phyloP scores from a whole-genome alignment of 805 yeast genomes.

The Wickerhamomyces ciferrii region DNA sequence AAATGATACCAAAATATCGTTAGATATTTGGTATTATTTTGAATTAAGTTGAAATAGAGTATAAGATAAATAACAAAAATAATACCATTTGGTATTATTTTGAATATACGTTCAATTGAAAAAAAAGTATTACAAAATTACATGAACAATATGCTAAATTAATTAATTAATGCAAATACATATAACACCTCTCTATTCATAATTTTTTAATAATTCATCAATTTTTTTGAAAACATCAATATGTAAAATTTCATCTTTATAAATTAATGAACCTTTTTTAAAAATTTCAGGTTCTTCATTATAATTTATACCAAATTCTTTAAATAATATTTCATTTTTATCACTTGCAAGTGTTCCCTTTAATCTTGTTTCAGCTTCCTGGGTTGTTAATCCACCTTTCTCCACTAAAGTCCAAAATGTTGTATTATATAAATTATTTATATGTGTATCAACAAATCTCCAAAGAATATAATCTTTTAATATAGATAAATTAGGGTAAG shows the following conservation, averaged over 20 bases:
- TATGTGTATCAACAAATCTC: conserved; percentile 97
- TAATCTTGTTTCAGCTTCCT: conserved; percentile 74
- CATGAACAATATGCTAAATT: too few species aligned
- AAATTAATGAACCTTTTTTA: conserved; percentile 68
- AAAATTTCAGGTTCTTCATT: conserved; percentile 86
- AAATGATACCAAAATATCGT: too few species aligned
- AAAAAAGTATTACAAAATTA: too few species aligned
- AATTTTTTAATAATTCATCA: conserved; percentile 28
- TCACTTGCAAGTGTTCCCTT: conserved; percentile 78
- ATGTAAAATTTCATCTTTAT: conserved; percentile 43
- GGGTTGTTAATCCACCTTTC: conserved; percentile 62
- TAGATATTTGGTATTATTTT: too few species aligned
- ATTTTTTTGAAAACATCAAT: conserved; percentile 33
- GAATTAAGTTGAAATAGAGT: too few species aligned
- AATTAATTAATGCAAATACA: too few species aligned
- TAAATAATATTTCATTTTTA: conserved; percentile 82
- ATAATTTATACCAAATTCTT: conserved; percentile 78
- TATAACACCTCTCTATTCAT: conserved; percentile 2
- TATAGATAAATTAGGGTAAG: conserved; percentile 60
- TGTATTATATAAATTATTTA: conserved; percentile 90
- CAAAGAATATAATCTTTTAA: conserved; percentile 84
- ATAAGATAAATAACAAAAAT: too few species aligned
- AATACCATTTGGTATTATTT: too few species aligned
- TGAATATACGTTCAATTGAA: too few species aligned
- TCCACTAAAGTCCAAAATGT: conserved; percentile 83